Evolutionary conservation across 371 early-diverging fungal species (phyloP), one percentile per base, ranked within the genome.

Genomic region (Mucor ambiguus): DNA sequence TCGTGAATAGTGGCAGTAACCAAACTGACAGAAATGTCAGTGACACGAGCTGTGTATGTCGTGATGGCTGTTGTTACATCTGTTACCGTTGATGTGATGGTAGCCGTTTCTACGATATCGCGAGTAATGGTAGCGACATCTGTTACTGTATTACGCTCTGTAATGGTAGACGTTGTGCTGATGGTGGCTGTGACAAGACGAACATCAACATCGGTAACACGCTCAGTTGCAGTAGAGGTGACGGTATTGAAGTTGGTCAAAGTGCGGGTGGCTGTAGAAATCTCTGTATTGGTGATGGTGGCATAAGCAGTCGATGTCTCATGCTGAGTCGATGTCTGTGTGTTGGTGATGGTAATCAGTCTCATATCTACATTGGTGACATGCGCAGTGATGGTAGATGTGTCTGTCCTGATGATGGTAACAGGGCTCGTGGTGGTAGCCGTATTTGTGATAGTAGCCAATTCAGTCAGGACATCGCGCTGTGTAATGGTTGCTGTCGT

Each of bases 401-500:
- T 58, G 22, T 11, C 22, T 41, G 41, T 58, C 16, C 20, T 24
- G 26, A 28, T 58, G 0, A 38, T 4, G 9, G 28, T 41, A 16
- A 20, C 59, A 41, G 59, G 35, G 16, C 26, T 26, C 4, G 59
- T 58, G 26, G 41, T 58, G 16, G 59, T 58, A 11, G 35, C 59
- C 2, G 59, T 33, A 10, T 26, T 49, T 1, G 49, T 49, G 10
- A 49, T 24, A 3, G 49, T 49, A 12, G 49, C 49, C 12, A 49
- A 6, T 49, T 49, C 49, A 49, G 49, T 49, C 11, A 49, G 11
- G 12, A 10, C 26, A 20, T 49, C 56, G 10, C 29, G 56, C 30
- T 55, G 32, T n/a, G 56, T 55, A 4, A 33, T 7, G 11, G 58
- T 58, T 2, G 37, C 58, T 58, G 58, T 58, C 3, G 32, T 33